phyloP scores from a whole-genome alignment of 1,284 basidiomycete species.

The Dichomitus squalens region DNA sequence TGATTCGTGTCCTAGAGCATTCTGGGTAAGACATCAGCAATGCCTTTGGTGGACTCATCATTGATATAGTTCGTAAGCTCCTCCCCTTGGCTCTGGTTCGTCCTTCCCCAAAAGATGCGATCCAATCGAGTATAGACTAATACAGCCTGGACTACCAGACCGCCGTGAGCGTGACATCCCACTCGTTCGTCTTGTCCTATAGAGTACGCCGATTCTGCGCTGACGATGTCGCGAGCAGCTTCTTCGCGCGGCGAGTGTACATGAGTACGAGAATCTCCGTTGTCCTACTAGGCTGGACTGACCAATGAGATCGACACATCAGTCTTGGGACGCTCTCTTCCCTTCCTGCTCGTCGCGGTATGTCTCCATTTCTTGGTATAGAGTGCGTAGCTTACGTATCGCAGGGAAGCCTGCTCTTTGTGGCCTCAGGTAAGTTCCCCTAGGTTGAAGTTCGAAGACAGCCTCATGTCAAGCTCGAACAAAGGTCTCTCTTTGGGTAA shows the following conservation, averaged over 20 bases:
- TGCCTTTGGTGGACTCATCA: background rate
- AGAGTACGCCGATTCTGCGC: background rate
- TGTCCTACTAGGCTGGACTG: background rate
- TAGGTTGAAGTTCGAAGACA: background rate
- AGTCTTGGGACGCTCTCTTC: background rate
- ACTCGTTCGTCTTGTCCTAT: background rate
- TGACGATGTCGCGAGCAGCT: background rate
- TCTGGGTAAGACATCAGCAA: background rate
- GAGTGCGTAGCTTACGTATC: background rate
- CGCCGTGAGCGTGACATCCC: background rate
- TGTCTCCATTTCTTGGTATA: background rate
- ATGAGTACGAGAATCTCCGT: background rate
- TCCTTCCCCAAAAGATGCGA: background rate
- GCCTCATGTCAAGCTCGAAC: background rate
- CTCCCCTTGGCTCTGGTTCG: background rate
- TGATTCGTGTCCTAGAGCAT: background rate
- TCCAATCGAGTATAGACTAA: background rate
- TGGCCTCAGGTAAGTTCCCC: background rate
- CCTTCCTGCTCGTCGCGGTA: background rate
- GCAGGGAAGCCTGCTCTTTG: background rate
- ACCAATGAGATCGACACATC: background rate
- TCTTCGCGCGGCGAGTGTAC: conserved; percentile 7
- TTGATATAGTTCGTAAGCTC: background rate
- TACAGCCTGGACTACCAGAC: background rate
- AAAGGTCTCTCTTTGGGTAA: background rate